A percentile compares a stretch with the other conserved stretches of the same genome.
Evolutionary conservation across 805 yeast species (phyloP).

Genomic region (Ogataea saltuana): DNA sequence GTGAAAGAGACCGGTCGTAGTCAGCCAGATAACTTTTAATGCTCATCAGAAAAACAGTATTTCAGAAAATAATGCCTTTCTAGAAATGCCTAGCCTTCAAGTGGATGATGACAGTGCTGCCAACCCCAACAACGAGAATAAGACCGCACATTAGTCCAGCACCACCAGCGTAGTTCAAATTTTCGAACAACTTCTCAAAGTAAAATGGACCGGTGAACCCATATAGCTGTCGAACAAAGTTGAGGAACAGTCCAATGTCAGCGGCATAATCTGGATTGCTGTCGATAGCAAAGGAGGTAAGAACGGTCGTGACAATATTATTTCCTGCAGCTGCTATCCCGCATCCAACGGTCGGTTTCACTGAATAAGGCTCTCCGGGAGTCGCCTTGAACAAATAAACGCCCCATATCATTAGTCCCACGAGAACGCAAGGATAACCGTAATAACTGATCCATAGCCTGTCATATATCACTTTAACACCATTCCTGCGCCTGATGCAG

Average conservation of each 20-base stretch:
- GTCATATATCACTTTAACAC: conserved; percentile 9
- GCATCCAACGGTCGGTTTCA: conserved; percentile 7
- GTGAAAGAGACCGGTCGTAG: too few species aligned
- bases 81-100: conserved; percentile 21
- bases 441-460: conserved; percentile 10
- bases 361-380: conserved; percentile 2
- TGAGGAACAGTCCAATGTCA: conserved; percentile 9
- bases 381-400: conserved; percentile 9
- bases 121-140: conserved; percentile 5
- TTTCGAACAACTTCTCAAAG: conserved; percentile 7
- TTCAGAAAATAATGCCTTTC: too few species aligned
- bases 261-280: conserved; percentile 6
- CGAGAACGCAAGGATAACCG: conserved; percentile 4
- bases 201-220: conserved; percentile 11
- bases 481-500: conserved; percentile 1
- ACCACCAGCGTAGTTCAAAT: conserved; percentile 7
- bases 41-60: too few species aligned
- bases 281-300: conserved; percentile 12
- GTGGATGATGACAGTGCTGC: neutral
- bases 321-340: conserved; percentile 12
- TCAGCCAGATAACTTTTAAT: too few species aligned
- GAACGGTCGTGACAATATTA: conserved; percentile 9
- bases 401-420: conserved; percentile 10
- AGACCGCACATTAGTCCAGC: conserved; percentile 10
- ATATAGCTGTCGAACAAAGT: conserved; percentile 6